A percentile compares a stretch with the other conserved stretches of the same genome.
phyloP scores from a whole-genome alignment of 306 rosid genomes.

The Cucurbita argyrosperma region DNA sequence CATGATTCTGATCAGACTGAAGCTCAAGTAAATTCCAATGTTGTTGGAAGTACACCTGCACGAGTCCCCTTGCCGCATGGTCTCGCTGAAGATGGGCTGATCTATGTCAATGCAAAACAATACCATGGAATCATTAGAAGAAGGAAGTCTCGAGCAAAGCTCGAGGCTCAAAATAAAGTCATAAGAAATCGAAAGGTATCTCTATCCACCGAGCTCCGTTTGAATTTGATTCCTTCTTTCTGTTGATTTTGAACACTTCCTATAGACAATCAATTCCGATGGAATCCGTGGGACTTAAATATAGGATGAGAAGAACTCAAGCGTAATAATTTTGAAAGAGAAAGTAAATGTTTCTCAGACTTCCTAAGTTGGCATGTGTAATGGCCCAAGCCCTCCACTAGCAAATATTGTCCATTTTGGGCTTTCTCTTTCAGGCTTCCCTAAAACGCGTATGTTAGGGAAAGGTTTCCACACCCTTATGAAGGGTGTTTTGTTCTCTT shows the following conservation, averaged over 20 bases:
- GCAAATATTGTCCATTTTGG: too few relatives aligned
- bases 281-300: neutral
- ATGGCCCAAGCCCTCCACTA: too few relatives aligned
- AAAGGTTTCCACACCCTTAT: too few relatives aligned
- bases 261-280: neutral
- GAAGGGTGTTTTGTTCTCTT: too few relatives aligned
- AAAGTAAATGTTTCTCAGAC: neutral
- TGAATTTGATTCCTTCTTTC: neutral
- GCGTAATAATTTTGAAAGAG: neutral
- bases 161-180: conserved; percentile 70
- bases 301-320: neutral
- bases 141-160: conserved; percentile 82
- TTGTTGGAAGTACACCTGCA: conserved; percentile 46
- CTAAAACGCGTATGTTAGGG: too few relatives aligned
- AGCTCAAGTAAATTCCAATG: conserved; percentile 23
- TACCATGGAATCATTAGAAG: conserved; percentile 85
- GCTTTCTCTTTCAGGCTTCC: too few relatives aligned
- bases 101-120: conserved; percentile 82
- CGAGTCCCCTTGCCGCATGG: conserved; percentile 63
- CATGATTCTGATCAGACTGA: conserved; percentile 15
- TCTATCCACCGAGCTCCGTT: neutral
- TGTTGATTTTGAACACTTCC: neutral
- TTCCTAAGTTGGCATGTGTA: neutral
- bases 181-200: conserved; percentile 58
- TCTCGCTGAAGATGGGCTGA: conserved; percentile 72